These are phyloP conservation scores for Sarocladium kiliense DNA, from an alignment of 2,329 filamentous ascomycete species.

Conservation along the genomic window DNA sequence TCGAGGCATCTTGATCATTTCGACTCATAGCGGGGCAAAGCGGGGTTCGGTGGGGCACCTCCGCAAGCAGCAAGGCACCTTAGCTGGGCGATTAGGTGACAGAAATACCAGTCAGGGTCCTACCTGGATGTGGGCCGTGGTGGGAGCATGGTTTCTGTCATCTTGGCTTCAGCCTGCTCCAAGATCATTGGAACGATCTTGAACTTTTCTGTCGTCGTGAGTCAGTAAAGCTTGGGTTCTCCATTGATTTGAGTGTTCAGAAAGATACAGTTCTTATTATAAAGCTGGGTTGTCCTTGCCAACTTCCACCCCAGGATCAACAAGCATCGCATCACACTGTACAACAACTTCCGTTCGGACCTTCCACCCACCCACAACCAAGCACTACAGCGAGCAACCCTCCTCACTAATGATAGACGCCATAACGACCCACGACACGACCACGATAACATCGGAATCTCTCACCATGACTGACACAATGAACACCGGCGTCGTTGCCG, in stretches of 20 bases:
- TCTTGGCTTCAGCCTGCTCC: background rate
- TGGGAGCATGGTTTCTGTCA: conserved; percentile 1
- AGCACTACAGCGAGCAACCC: background rate
- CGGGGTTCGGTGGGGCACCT: background rate
- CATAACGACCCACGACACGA: background rate
- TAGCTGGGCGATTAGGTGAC: background rate
- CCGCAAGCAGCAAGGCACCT: background rate
- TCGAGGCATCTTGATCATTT: background rate
- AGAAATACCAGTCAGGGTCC: background rate
- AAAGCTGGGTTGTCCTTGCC: too few relatives aligned
- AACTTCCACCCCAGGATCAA: too few relatives aligned
- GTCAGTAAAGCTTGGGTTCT: background rate
- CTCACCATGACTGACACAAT: background rate
- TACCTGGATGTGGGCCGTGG: background rate
- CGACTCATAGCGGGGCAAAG: conserved; percentile 8
- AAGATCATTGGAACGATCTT: background rate
- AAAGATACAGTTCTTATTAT: too few relatives aligned
- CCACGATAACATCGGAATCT: background rate
- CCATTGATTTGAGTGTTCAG: too few relatives aligned
- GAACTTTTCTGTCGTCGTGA: background rate
- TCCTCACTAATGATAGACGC: background rate
- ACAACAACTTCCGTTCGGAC: too few relatives aligned
- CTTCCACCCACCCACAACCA: too few relatives aligned
- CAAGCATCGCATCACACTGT: background rate
- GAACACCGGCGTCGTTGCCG: background rate